phyloP scores from a whole-genome alignment of 345 rosid species.

The Triadica sebifera region DNA sequence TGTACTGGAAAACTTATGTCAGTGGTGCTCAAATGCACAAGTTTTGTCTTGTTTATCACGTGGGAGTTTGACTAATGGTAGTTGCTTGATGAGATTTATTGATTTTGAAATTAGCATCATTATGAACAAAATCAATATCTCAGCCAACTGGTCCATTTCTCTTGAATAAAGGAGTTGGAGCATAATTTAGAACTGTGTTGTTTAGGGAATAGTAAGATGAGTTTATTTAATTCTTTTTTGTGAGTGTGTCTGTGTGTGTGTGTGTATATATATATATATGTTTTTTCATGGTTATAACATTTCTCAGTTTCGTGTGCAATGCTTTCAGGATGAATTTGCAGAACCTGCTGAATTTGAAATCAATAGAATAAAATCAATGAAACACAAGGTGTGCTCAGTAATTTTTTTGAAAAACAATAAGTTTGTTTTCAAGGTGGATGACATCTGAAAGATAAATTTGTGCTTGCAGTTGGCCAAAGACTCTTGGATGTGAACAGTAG shows the following conservation, averaged over 20 bases:
- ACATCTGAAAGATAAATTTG: slow-evolving; percentile 22
- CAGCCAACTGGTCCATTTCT: background rate
- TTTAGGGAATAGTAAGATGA: background rate
- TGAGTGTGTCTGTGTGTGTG: too few species aligned
- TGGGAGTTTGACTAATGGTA: background rate
- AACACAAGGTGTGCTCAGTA: slow-evolving; percentile 44
- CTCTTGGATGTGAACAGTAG: slow-evolving; percentile 24
- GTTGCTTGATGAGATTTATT: background rate
- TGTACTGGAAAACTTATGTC: background rate
- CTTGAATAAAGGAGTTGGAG: background rate
- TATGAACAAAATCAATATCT: background rate
- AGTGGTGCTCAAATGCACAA: background rate
- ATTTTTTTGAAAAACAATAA: background rate
- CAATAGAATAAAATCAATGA: slow-evolving; percentile 31
- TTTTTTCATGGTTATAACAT: background rate
- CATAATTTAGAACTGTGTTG: background rate
- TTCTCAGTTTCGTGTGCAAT: background rate
- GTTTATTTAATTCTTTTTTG: background rate
- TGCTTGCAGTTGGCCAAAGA: slow-evolving; percentile 45
- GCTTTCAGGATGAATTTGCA: slow-evolving; percentile 73
- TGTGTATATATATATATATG: background rate
- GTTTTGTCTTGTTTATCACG: background rate
- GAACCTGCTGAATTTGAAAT: slow-evolving; percentile 55
- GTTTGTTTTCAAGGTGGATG: background rate
- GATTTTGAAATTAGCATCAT: too few species aligned